phyloP scores from a whole-genome alignment of 176 grass and related monocot genomes.

The Echinochloa phyllopogon region DNA sequence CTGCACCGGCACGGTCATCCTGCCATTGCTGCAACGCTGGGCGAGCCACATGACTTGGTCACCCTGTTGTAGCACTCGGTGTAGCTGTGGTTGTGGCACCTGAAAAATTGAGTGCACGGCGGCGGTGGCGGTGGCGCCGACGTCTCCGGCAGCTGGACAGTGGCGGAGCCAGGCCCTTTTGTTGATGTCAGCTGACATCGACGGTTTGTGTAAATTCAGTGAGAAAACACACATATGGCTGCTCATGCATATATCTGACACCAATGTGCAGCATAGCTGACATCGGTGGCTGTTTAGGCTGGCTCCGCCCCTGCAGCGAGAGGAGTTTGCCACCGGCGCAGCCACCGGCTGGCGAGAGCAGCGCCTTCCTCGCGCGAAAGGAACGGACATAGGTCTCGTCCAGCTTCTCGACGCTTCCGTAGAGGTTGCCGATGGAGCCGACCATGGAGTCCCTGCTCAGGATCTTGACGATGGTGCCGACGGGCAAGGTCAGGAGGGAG shows the following conservation, averaged over 20 bases:
- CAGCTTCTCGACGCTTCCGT: constrained; percentile 29
- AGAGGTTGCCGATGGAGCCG: constrained; percentile 4
- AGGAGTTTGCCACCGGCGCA: background rate
- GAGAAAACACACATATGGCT: too few relatives aligned
- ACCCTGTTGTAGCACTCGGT: too few relatives aligned
- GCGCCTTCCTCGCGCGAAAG: background rate
- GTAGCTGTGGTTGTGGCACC: too few relatives aligned
- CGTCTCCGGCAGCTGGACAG: background rate
- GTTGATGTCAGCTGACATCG: too few relatives aligned
- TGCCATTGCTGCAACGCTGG: background rate
- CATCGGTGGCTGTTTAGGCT: too few relatives aligned
- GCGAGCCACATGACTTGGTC: too few relatives aligned
- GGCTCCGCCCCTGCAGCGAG: too few relatives aligned
- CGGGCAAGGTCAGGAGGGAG: constrained; percentile 46
- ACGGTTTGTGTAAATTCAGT: too few relatives aligned
- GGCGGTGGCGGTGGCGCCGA: background rate
- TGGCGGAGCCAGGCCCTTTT: too few relatives aligned
- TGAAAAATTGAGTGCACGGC: too few relatives aligned
- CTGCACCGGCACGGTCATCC: background rate
- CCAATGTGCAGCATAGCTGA: too few relatives aligned
- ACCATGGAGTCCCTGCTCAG: constrained; percentile 8
- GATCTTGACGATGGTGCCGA: constrained; percentile 30
- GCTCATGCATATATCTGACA: too few relatives aligned
- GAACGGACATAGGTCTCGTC: background rate
- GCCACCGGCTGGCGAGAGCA: background rate